phyloP scores from a whole-genome alignment of 2,329 filamentous ascomycete genomes.

The Pseudonectria buxi region DNA sequence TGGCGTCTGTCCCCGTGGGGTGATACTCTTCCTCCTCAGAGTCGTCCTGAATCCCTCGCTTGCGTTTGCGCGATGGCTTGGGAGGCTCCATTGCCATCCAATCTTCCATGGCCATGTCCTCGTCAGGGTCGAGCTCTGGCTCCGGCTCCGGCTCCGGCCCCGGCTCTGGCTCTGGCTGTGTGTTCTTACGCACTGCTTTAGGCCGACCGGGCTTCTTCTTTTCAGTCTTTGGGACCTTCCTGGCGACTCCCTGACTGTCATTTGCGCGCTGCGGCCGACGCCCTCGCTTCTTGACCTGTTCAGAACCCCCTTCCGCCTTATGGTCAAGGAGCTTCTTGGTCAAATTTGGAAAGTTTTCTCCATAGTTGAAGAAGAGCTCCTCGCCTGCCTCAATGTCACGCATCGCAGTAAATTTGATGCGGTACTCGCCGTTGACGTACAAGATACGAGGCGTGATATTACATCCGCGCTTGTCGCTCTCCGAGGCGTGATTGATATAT shows the following conservation, averaged over 20 bases:
- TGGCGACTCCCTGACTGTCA: slow-evolving; percentile 14
- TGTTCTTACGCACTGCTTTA: slow-evolving; percentile 7
- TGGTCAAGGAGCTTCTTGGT: slow-evolving; percentile 37
- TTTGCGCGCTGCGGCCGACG: slow-evolving; percentile 12
- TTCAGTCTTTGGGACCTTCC: slow-evolving; percentile 20
- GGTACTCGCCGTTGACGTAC: slow-evolving; percentile 67
- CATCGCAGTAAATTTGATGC: slow-evolving; percentile 67
- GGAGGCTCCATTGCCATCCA: slow-evolving; percentile 3
- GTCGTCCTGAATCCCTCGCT: slow-evolving; percentile 19
- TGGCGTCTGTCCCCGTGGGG: slow-evolving; percentile 17
- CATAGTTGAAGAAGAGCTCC: slow-evolving; percentile 79
- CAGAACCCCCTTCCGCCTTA: slow-evolving; percentile 28
- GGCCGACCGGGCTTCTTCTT: slow-evolving; percentile 18
- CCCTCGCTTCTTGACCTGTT: slow-evolving; percentile 20
- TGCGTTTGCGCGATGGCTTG: slow-evolving; percentile 22
- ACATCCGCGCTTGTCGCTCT: slow-evolving; percentile 45
- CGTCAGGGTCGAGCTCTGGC: slow-evolving; percentile 4
- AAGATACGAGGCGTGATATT: slow-evolving; percentile 59
- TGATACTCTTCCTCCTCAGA: slow-evolving; percentile 26
- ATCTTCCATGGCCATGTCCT: slow-evolving; percentile 12
- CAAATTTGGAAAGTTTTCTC: slow-evolving; percentile 59
- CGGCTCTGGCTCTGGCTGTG: slow-evolving; percentile 1
- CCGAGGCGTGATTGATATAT: slow-evolving; percentile 72
- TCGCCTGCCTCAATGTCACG: slow-evolving; percentile 63
- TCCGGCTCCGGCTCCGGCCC: no score